Conservation (phyloP, 1,284 basidiomycete species). For the Irpex sp. region DNA sequence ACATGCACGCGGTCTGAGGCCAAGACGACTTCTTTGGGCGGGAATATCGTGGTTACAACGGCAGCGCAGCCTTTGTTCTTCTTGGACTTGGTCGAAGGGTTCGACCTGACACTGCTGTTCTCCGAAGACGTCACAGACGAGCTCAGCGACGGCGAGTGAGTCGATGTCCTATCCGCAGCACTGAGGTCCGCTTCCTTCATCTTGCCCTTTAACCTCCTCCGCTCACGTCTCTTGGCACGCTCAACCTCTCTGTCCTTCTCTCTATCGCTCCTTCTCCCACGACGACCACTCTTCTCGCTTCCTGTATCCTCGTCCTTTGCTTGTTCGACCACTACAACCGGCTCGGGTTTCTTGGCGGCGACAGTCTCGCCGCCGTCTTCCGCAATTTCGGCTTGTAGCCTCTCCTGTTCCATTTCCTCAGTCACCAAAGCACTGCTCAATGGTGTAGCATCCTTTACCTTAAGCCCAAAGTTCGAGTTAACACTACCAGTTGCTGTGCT, state of each 20-base stretch:
- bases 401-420: slow-evolving; percentile 6
- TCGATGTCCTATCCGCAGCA: background rate
- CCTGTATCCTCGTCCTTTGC: slow-evolving; percentile 1
- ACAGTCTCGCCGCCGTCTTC: background rate
- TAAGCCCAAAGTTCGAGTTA: background rate
- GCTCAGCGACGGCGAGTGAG: background rate
- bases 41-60: slow-evolving; percentile 8
- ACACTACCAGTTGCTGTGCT: background rate
- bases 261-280: slow-evolving; percentile 12
- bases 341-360: background rate
- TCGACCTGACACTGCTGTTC: background rate
- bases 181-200: background rate
- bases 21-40: background rate
- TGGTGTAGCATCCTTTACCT: background rate
- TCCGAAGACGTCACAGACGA: slow-evolving; percentile 6
- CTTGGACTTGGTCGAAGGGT: slow-evolving; percentile 1
- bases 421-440: background rate
- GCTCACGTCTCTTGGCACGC: slow-evolving; percentile 6
- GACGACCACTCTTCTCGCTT: slow-evolving; percentile 8
- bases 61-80: slow-evolving; percentile 4
- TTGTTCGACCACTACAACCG: background rate
- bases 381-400: background rate
- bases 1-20: slow-evolving; percentile 2
- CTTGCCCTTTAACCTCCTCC: slow-evolving; percentile 3
- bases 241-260: slow-evolving; percentile 10